Evolutionary conservation across 352 stramenopile species (phyloP), one percentile per base, ranked within the genome.

Genomic region (Phytophthora tubulina): DNA sequence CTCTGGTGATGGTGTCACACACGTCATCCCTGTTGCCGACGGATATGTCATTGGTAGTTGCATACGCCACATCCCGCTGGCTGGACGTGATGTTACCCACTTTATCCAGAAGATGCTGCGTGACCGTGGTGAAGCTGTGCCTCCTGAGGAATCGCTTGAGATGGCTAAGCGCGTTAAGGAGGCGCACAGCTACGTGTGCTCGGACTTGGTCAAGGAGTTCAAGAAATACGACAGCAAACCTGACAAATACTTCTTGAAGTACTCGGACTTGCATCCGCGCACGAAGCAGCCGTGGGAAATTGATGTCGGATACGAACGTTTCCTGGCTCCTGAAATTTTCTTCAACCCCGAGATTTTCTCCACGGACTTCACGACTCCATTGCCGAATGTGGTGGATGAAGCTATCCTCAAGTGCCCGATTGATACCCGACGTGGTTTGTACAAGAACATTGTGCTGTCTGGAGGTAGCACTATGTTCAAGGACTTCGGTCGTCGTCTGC

Each of bases 391-490:
- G 31, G 96, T 99, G 48, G 96, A 99, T 71, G 83, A 99, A 66
- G 89, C 91, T 5, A 99, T 99, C 63, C 81, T 98, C 58, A 97
- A 97, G 72, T 99, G 95, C 59, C 96, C 96, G 8, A 99, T 99
- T 76, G 96, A 99, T 78, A 98, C 92, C 45, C 86, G 96, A 1
- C 84, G 96, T 42, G 91, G 90, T 15, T 75, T 99, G 31, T 99
- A 99, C 89, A 98, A 97, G 78, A 99, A 99, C 81, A 98, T 99
- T 74, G 95, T 99, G 58, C 80, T 99, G 8, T 97, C 89, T 35
- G 96, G 96, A 60, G 96, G 96, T 49, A 97, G 88, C 61, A 99
- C 96, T n/a, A 98, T 98, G 92, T 99, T 99, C 74, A 98, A 98
- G 73, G 93, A 98, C 76, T 99, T 99, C 82, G 95, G 94, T 32